Base-by-base conservation (phyloP, 192 early-diverging fungal genomes). In the Cladochytrium replicatum region DNA sequence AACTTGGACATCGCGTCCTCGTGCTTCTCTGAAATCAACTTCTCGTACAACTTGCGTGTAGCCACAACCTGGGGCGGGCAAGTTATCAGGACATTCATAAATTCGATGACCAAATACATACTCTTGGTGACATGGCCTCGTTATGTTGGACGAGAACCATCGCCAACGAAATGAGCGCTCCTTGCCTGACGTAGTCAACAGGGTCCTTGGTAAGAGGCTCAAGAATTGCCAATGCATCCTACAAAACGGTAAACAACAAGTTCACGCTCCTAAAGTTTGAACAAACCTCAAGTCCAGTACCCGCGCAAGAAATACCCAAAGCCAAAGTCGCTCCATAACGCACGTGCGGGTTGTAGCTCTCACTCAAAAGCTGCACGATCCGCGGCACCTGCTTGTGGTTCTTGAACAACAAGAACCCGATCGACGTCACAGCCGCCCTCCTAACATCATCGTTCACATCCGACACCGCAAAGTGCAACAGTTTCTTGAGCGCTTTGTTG, bases 401-500 rank as follows among this genome's bases (percentile, higher is more conserved):
- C 34, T 86, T 78, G 68, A 91, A 83, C 6, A 99, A 71, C 15
- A 99, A 74, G 58, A 99, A 99, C 4, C 96, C 96, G 25, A 99
- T 81, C 0, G 89, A 82, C 3, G 88, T 97, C 30, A 97, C 96
- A 8, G 96, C 91, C 1, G 96, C 94, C n/a, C 96, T 80, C 23
- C 96, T 82, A n/a, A 99, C 94, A 63, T 99, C 96, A 52, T 99
- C 96, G 59, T 92, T 97, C 34, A 97, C 96, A 59, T 99, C 96
- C 41, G 83, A 86, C 3, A 99, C 96, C 41, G 96, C 94, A 37
- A 99, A 83, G 61, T 99, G 96, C 29, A 99, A 82, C 45, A 97
- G 77, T 25, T 82, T 78, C 26, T 85, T 78, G 41, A 99, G 91
- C 2, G 93, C 94, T 63, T 86, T 87, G 77, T 99, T 99, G 74